A percentile compares a stretch with the other conserved stretches of the same genome.
These are phyloP conservation scores for Gracilaria domingensis DNA, from an alignment of 23 red algal species.

Conservation along the genomic window DNA sequence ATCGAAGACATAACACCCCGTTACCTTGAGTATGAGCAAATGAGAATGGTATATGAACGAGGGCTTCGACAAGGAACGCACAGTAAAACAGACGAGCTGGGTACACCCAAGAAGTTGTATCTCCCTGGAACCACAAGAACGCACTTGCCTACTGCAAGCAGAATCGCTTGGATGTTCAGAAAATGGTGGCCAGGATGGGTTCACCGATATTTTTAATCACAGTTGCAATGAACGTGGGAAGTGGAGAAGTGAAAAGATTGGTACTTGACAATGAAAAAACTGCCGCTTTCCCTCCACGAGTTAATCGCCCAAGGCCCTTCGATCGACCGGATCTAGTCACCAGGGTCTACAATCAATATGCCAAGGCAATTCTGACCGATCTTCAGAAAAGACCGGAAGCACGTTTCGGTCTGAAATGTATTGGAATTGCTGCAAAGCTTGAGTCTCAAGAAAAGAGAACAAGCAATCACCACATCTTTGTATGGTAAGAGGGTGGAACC, in stretches of 20 bases:
- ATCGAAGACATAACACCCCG: neutral
- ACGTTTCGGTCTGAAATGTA: neutral
- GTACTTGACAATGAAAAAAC: neutral
- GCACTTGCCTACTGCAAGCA: neutral
- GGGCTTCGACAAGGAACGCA: neutral
- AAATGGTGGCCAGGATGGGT: too few species aligned
- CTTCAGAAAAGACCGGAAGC: neutral
- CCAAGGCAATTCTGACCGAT: neutral
- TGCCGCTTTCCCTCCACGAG: neutral
- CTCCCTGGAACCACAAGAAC: constrained; percentile 6
- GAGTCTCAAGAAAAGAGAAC: neutral
- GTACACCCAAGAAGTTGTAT: neutral
- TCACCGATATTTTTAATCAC: constrained; percentile 14
- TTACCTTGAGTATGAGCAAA: neutral
- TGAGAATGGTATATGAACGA: constrained; percentile 13
- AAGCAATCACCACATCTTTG: neutral
- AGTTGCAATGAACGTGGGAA: neutral
- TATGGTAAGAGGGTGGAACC: neutral
- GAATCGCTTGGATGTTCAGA: too few species aligned
- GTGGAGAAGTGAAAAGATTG: neutral
- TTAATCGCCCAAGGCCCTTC: neutral
- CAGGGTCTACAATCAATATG: constrained; percentile 21
- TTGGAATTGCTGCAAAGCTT: neutral
- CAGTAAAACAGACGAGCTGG: neutral
- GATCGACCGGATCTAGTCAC: neutral